Base-by-base conservation (phyloP, 106 monocot genomes). In the Alisma plantagoaquatica region DNA sequence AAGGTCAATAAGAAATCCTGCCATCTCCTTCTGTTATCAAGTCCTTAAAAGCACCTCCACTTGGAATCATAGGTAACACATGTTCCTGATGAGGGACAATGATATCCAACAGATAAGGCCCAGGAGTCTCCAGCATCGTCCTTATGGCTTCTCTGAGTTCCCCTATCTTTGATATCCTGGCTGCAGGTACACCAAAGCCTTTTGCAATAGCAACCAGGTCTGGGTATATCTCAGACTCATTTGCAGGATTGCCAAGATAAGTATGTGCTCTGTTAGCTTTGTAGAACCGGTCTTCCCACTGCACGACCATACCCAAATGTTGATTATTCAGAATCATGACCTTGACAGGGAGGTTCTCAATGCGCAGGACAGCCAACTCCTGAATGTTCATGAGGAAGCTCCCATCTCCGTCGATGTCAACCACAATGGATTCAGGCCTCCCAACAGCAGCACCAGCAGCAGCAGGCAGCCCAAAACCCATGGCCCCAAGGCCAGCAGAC, bases 391-490 rank as follows among this genome's bases (percentile, higher is more conserved):
- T 94, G 2, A 80, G 57, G 59, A 94, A 94, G 56, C 87, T 87
- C 23, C 93, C 93, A 55, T 87, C 93, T 4, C 93, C 87, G 47
- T 87, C 93, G 16, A 87, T 94, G 56, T 87, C 87, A 19, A 87
- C 83, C 15, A 94, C 83, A 10, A 79, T 73, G 12, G 65, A 64
- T 15, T 67, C 87, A 2, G 83, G 87, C 53, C 83, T 94, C 14
- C 83, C 93, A 24, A 94, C 87, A 3, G 93, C 87, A 21, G 93
- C 93, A 45, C 93, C 87, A 23, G 83, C 87, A 26, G 83, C 83
- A n/a, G 93, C 93, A 12, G 93, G 93, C 15, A 93, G 61, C 22
- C 93, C 93, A 41, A 94, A 94, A 9, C 93, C 93, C 93, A 94
- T 94, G 0, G 93, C 87, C 0, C 93, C 93, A 27, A 94, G 53